Conservation (phyloP, 129 eudicot genomes). For the Deinandra increscens region DNA sequence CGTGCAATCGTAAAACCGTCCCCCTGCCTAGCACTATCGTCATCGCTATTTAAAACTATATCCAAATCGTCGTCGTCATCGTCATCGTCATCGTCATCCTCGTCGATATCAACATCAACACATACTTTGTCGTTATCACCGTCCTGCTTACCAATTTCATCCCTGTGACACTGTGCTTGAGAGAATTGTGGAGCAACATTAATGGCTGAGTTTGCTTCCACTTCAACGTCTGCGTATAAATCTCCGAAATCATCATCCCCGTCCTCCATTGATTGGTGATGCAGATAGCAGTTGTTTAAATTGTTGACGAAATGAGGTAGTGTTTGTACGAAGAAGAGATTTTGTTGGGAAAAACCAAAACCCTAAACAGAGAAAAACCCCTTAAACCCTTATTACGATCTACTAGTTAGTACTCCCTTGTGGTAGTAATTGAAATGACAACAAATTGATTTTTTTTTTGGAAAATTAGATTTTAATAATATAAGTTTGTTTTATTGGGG, state of each 20-base stretch:
- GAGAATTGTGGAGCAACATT: neutral
- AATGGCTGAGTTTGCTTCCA: slow-evolving; percentile 60
- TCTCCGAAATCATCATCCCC: slow-evolving; percentile 75
- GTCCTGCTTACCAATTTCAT: too few species aligned
- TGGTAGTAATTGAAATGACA: too few species aligned
- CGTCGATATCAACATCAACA: slow-evolving; percentile 14
- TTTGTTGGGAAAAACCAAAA: too few species aligned
- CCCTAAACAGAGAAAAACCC: too few species aligned
- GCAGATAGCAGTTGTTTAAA: neutral
- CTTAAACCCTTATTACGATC: too few species aligned
- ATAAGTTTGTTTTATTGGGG: too few species aligned
- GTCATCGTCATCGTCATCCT: slow-evolving; percentile 27
- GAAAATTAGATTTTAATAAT: too few species aligned
- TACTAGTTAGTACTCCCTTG: too few species aligned
- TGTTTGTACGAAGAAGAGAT: neutral
- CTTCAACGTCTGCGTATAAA: slow-evolving; percentile 73
- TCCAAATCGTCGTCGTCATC: neutral
- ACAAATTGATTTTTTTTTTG: too few species aligned
- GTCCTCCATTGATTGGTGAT: slow-evolving; percentile 40
- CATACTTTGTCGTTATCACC: slow-evolving; percentile 4
- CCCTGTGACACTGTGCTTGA: slow-evolving; percentile 1
- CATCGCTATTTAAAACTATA: too few species aligned
- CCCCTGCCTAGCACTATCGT: too few species aligned
- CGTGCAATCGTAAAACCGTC: too few species aligned
- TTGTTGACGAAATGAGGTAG: neutral